Conservation (phyloP, 768 basidiomycete species). For the Exsudoporus frostii region DNA sequence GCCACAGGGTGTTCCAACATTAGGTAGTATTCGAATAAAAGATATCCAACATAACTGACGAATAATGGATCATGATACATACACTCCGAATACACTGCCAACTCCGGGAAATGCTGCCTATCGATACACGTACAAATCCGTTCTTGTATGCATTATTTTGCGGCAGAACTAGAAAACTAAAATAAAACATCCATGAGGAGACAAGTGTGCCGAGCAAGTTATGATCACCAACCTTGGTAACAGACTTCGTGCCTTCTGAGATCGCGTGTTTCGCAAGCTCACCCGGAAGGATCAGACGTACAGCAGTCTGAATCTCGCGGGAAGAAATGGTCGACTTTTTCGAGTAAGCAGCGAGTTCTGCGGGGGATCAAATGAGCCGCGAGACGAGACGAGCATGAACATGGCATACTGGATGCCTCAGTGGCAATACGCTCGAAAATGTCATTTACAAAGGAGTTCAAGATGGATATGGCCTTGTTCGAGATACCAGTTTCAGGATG, state of each 20-base stretch:
- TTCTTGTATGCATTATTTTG: constrained; percentile 47
- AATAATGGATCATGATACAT: constrained; percentile 22
- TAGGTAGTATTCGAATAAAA: neutral
- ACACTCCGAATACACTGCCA: constrained; percentile 14
- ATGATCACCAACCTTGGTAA: constrained; percentile 64
- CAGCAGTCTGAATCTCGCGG: constrained; percentile 96
- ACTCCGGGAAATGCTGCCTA: constrained; percentile 23
- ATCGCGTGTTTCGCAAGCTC: constrained; percentile 75
- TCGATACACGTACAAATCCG: constrained; percentile 23
- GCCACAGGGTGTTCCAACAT: neutral
- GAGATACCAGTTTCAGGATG: constrained; percentile 99
- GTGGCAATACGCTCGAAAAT: constrained; percentile 93
- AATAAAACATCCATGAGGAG: constrained; percentile 31
- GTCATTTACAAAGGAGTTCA: constrained; percentile 96
- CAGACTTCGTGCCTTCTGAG: constrained; percentile 91
- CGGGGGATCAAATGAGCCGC: neutral
- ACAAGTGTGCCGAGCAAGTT: neutral
- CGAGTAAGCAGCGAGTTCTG: constrained; percentile 94
- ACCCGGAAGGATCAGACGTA: constrained; percentile 94
- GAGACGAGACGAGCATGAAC: neutral
- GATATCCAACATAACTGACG: constrained; percentile 12
- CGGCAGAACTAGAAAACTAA: constrained; percentile 70
- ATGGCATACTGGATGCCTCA: constrained; percentile 77
- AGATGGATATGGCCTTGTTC: constrained; percentile 97
- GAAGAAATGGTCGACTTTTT: constrained; percentile 99